Base-by-base conservation (phyloP, 2,329 filamentous ascomycete species). In the Calonectria honghensis region DNA sequence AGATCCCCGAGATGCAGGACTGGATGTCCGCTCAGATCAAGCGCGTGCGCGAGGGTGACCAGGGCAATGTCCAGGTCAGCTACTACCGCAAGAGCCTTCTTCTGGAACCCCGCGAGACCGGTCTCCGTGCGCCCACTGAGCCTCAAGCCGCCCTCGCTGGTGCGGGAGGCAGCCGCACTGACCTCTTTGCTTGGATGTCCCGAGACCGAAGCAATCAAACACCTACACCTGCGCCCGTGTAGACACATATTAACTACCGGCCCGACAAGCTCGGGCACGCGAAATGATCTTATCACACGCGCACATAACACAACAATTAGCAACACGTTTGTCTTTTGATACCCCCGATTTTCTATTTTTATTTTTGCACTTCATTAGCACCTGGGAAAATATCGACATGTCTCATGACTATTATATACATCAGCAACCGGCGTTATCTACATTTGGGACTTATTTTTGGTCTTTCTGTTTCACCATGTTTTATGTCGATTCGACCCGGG, bases 21-120 rank as follows among this genome's bases (percentile, higher is more conserved):
- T 99, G 96, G 96, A 92, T 99, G 84, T 92, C 96, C 76, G 90
- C 92, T 29, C 94, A 98, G 84, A 92, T 98, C 66, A 88, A 91
- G 61, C 92, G 94, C 35, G 95, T 98, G 59, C 94, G 94, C 16
- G 90, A 92, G 73, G 80, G 87, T 76, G 86, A 90, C 80, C 83
- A 88, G 80, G 83, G 88, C 79, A 92, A 91, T 64, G 88, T 90
- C n/a, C 90, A 92, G 82, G 88, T 91, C 74, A 88, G 85, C 50
- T 91, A 92, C 83, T 97, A 98, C 84, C 93, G 96, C 77, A 95
- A 96, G 82, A 97, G 95, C 74, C 88, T 98, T 57, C 86, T 96
- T 35, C 89, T 98, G 31, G 96, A 98, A 83, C 96, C 96, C 13
- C 90, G 93, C 61, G 93, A 94, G 81, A 85, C 81, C 29, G 75